Conservation (phyloP, 345 rosid genomes). For the Syzygium jambos region DNA sequence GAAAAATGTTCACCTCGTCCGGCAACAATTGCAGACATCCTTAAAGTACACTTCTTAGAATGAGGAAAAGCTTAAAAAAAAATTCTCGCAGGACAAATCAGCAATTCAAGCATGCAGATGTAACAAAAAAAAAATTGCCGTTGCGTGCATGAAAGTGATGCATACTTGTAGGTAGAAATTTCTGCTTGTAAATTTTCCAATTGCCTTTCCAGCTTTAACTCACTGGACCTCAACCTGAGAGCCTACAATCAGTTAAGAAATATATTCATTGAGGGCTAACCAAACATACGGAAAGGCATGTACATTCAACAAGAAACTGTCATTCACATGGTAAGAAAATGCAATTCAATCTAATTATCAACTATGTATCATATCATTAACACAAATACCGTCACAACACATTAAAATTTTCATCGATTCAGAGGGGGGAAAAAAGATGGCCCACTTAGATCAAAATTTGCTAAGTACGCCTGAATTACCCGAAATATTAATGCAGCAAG, state of each 20-base stretch:
- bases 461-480: neutral
- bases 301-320: neutral
- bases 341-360: neutral
- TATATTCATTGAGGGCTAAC: neutral
- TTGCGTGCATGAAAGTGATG: neutral
- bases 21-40: neutral
- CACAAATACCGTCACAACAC: neutral
- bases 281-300: neutral
- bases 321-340: neutral
- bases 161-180: conserved; percentile 66
- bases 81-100: neutral
- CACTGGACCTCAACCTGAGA: conserved; percentile 86
- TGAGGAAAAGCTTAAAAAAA: neutral
- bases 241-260: conserved; percentile 41
- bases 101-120: neutral
- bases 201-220: conserved; percentile 91
- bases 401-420: neutral
- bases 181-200: conserved; percentile 74
- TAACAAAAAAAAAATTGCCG: neutral
- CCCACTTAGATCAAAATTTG: neutral
- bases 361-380: neutral
- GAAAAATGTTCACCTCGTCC: neutral
- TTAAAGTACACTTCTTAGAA: neutral
- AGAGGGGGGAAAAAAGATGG: neutral
- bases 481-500: neutral